Evolutionary conservation across 2,329 filamentous ascomycete genomes (phyloP).

Genomic region (Aspergillus uvarum): DNA sequence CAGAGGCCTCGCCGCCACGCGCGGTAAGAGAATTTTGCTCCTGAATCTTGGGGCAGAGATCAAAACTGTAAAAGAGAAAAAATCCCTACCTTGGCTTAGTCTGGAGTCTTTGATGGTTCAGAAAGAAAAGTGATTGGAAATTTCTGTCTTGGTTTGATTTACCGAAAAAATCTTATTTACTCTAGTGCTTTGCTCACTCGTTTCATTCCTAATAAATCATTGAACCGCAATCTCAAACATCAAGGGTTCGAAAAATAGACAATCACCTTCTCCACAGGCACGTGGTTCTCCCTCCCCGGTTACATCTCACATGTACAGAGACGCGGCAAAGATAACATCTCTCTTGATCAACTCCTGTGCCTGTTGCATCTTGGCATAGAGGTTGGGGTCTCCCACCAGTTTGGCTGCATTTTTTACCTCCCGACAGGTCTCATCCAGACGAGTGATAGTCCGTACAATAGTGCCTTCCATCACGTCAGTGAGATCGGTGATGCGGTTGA

Average conservation of each 20-base stretch:
- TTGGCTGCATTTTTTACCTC: slow-evolving; percentile 97
- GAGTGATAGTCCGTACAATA: slow-evolving; percentile 90
- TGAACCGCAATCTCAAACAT: background rate
- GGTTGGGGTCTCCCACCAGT: slow-evolving; percentile 87
- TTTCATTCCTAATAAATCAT: background rate
- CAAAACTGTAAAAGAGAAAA: background rate
- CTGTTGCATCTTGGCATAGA: slow-evolving; percentile 95
- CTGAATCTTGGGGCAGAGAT: slow-evolving; percentile 1
- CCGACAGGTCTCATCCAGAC: slow-evolving; percentile 91
- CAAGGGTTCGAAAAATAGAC: background rate
- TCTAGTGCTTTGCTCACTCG: background rate
- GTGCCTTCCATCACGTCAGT: slow-evolving; percentile 97
- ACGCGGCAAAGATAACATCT: slow-evolving; percentile 88
- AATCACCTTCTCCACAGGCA: background rate
- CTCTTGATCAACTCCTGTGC: slow-evolving; percentile 98
- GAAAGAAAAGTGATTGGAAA: background rate
- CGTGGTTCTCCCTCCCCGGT: background rate
- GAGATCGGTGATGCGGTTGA: slow-evolving; percentile 93
- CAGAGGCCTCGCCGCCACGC: slow-evolving; percentile 24
- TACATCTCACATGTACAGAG: slow-evolving; percentile 73
- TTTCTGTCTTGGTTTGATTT: too few species aligned
- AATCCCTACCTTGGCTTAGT: background rate
- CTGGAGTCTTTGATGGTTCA: background rate
- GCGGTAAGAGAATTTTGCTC: slow-evolving; percentile 26
- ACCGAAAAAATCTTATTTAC: too few species aligned